Percentiles rank a stretch among this genome's conserved stretches.
Conservation (phyloP, 2,329 filamentous ascomycete genomes). For the Ascochyta fabae region DNA sequence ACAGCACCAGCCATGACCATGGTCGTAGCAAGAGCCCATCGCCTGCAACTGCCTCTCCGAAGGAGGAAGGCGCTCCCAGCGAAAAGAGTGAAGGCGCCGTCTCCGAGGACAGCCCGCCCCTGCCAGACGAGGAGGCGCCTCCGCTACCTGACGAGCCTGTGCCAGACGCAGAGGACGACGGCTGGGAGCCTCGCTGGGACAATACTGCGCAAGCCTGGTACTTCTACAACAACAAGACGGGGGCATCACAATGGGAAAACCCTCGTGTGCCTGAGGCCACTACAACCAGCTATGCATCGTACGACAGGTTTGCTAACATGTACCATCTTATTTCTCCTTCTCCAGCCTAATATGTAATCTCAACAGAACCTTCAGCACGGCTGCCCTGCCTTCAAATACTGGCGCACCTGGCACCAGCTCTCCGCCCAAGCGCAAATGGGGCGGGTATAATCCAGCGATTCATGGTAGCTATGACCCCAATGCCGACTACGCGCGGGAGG, state of each 20-base stretch:
- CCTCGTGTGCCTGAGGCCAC: constrained; percentile 69
- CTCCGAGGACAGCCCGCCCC: constrained; percentile 24
- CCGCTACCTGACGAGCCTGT: constrained; percentile 60
- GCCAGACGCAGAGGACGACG: constrained; percentile 60
- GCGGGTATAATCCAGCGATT: constrained; percentile 93
- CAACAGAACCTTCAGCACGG: constrained; percentile 34
- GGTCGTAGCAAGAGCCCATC: constrained; percentile 16
- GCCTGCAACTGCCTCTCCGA: constrained; percentile 6
- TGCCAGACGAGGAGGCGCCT: constrained; percentile 42
- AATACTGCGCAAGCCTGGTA: constrained; percentile 72
- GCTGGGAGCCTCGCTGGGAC: constrained; percentile 86
- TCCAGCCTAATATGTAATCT: constrained; percentile 41
- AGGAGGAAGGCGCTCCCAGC: constrained; percentile 14
- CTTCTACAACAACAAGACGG: constrained; percentile 83
- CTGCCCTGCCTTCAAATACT: constrained; percentile 37
- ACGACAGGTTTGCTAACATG: constrained; percentile 48
- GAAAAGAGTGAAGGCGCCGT: constrained; percentile 17
- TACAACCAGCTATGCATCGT: constrained; percentile 34
- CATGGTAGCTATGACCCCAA: constrained; percentile 96
- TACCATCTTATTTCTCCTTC: constrained; percentile 34
- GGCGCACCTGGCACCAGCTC: constrained; percentile 44
- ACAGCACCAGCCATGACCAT: constrained; percentile 17
- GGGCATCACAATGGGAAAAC: constrained; percentile 81
- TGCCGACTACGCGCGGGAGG: constrained; percentile 79
- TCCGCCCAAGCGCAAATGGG: constrained; percentile 55